Evolutionary conservation across 192 early-diverging fungal genomes (phyloP).

Genomic region (Geosiphon pyriformis): DNA sequence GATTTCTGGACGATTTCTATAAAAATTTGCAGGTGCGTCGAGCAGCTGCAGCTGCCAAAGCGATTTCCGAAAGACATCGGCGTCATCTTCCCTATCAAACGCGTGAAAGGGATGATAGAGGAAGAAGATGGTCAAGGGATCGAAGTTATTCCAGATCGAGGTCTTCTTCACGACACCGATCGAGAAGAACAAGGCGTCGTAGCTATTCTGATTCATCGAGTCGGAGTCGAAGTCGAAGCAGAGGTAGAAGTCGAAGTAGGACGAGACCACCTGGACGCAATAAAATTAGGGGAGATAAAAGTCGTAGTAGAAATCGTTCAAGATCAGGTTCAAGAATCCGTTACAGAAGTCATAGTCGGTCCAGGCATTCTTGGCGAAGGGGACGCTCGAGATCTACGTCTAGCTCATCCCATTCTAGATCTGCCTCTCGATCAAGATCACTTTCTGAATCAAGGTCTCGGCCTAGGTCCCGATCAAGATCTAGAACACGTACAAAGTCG

Average conservation of each 20-base stretch:
- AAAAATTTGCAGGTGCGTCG: slow-evolving; percentile 12
- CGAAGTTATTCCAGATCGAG: slow-evolving; percentile 17
- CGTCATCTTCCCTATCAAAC: neutral
- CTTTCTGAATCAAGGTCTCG: slow-evolving; percentile 4
- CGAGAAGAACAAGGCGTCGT: neutral
- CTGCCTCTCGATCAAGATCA: neutral
- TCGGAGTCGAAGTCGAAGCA: slow-evolving; percentile 9
- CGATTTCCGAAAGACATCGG: slow-evolving; percentile 4
- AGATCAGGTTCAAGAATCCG: slow-evolving; percentile 13
- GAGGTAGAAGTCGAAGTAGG: slow-evolving; percentile 9
- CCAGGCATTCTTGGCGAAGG: slow-evolving; percentile 10
- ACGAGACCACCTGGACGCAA: slow-evolving; percentile 8
- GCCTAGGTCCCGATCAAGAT: slow-evolving; percentile 14
- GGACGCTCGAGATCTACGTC: neutral
- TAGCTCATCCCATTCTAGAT: neutral
- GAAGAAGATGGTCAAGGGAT: slow-evolving; percentile 14
- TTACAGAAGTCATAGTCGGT: slow-evolving; percentile 14
- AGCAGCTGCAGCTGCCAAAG: slow-evolving; percentile 9
- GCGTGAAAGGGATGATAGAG: slow-evolving; percentile 9
- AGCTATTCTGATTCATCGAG: slow-evolving; percentile 23
- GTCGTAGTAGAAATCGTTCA: slow-evolving; percentile 5
- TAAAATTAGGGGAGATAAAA: slow-evolving; percentile 8
- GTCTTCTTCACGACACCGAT: slow-evolving; percentile 10
- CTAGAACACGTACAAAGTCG: slow-evolving; percentile 1
- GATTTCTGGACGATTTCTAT: slow-evolving; percentile 23